Evolutionary conservation across 2,329 filamentous ascomycete species (phyloP), one percentile per base, ranked within the genome.

Genomic region (Aspergillus ustus): DNA sequence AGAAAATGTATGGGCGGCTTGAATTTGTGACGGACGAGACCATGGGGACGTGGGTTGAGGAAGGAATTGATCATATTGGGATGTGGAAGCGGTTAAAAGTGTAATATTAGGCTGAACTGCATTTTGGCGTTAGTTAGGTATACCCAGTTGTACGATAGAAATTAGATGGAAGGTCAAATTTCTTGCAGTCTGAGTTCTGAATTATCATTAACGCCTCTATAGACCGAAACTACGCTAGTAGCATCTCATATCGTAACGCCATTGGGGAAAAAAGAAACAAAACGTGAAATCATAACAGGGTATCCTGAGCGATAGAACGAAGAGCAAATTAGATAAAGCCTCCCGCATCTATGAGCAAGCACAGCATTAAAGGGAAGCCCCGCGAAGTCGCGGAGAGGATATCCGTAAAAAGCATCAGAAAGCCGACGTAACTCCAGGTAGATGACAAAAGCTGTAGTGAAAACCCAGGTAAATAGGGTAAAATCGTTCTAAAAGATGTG

Each of bases 21-120:
- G 93, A 92, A 0, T 97, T 97, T 75, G 78, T 81, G 64, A 80
- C 85, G 9, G 93, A 97, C 76, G 84, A 90, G 70, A 81, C 78
- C 9, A 86, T 94, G 85, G 91, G 91, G 0, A 83, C 75, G 34
- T 97, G 93, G 92, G 82, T 83, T 64, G 93, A 97, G 75, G 92
- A 95, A 71, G 91, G 90, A 4, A 94, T 97, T 58, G 82, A 85
- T 66, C 92, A 97, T 80, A 84, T 96, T 19, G 93, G 91, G 62
- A 96, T 97, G 93, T 96, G 86, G 84, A 84, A 78, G 74, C 67
- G 75, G 57, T 57, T 80, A n/a, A 58, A 65, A 13, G 46, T 74
- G 37, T 53, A 53, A 37, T 3, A 40, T 7, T 8, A 5, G 7
- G 9, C 15, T n/a, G 9, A 46, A n/a, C 44, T 46, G 19, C 48